Percentiles rank a stretch among this genome's conserved stretches.
phyloP scores from a whole-genome alignment of 257 asterid species.

The Nicotiana attenuata region DNA sequence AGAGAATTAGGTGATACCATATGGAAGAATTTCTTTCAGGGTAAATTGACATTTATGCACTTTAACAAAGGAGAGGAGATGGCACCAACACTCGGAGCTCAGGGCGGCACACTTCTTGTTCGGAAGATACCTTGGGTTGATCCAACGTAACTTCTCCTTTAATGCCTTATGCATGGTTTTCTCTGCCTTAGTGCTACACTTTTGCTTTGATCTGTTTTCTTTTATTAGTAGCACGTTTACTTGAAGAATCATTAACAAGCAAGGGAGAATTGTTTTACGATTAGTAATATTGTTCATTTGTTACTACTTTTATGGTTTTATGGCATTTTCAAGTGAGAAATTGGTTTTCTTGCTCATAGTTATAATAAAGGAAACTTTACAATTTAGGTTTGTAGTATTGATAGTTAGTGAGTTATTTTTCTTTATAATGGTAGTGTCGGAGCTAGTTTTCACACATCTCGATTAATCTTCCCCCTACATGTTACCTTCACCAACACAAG shows the following conservation, averaged over 20 bases:
- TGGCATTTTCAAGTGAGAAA: background rate
- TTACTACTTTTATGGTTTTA: background rate
- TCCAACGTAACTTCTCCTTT: conserved; percentile 44
- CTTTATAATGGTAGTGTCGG: background rate
- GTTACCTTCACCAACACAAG: background rate
- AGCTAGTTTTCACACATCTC: background rate
- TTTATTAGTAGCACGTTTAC: background rate
- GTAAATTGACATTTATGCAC: conserved; percentile 68
- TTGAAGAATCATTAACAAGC: background rate
- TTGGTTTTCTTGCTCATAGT: background rate
- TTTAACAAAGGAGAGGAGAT: conserved; percentile 80
- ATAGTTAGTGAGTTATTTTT: background rate
- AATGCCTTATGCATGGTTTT: background rate
- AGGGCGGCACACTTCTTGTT: conserved; percentile 80
- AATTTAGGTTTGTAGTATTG: background rate
- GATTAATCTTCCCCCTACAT: background rate
- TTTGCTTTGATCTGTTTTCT: background rate
- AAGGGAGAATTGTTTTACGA: background rate
- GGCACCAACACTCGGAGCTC: conserved; percentile 60
- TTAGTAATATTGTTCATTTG: background rate
- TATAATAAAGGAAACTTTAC: background rate
- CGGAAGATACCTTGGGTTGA: conserved; percentile 63
- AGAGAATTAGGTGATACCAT: conserved; percentile 35
- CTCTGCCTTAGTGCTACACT: conserved; percentile 1
- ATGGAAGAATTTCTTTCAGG: conserved; percentile 55